Base-by-base conservation (phyloP, 148 eudicot genomes). In the Cornus florida region DNA sequence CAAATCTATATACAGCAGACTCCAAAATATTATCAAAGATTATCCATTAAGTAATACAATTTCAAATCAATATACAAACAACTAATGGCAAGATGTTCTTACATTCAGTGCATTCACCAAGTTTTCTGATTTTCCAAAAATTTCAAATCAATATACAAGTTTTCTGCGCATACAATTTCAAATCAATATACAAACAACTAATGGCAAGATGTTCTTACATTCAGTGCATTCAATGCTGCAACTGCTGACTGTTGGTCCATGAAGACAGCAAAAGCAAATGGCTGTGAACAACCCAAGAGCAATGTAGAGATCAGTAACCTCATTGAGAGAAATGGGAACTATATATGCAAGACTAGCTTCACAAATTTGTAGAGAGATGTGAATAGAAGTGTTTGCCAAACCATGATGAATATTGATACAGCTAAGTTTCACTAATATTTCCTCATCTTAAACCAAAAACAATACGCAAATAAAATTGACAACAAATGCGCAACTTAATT, bases 231-330 rank as follows among this genome's bases (percentile, higher is more conserved):
- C 91, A 92, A 83, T 39, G 99, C 98, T 78, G 90, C 84, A 69
- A 95, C 73, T 7, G 98, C 97, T 11, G 97, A 91, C n/a, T 81
- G 94, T 70, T 93, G 97, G 83, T 93, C 95, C 74, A 79, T 70
- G 72, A 93, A 93, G 10, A 89, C 91, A 39, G 94, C 97, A 88
- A 94, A 94, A 70, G 91, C 97, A 81, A 94, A 94, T 68, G 98
- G 94, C 98, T 94, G 90, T 75, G 69, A 80, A 77, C 57, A 82
- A 13, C 43, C 32, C 68, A 75, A 67, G 60, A 71, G 12, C 67
- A 74, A 46, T 79, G 84, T 56, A 88, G 78, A 79, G 35, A 41
- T 72, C 28, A 69, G 19, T 60, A 32, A 77, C 67, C 33, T 57
- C 33, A 43, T 28, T 7, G 33, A 23, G 31, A 41, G 6, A 67